Evolutionary conservation across 2,329 filamentous ascomycete genomes (phyloP), one percentile per base, ranked within the genome.

Genomic region (Calonectria honghensis): DNA sequence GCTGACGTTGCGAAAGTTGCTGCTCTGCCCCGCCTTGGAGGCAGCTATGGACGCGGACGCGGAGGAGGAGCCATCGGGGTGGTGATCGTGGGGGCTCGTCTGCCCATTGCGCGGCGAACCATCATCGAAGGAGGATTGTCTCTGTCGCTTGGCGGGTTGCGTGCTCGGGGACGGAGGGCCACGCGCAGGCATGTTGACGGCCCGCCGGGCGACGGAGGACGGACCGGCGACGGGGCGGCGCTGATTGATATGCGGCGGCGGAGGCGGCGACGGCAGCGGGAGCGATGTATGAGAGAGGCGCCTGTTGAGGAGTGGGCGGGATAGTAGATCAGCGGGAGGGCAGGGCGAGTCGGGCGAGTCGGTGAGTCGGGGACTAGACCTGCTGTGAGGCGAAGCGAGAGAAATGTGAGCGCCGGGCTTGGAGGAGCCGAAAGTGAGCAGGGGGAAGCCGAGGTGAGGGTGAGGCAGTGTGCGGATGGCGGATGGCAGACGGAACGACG

Each of bases 1-100:
- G 84, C 95, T 97, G 77, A 98, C 96, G 84, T 96, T 96, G 80
- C 94, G 93, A 82, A 96, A 96, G 78, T 89, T 93, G 84, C 89
- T 92, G 83, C 90, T 91, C 83, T 92, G 90, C 13, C 89, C 89
- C 18, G 87, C 84, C 80, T 90, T 91, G 66, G 82, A 82, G 65
- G 83, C 78, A 14, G 78, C 57, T 73, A 79, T 73, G 11, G 79
- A 73, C 10, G 65, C 48, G 48, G 83, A 80, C 41, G 82, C 75
- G 77, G 68, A 82, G 79, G 76, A 78, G 73, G 80, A 79, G 76
- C 84, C 81, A 70, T 85, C 86, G 70, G 77, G 68, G 20, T 81
- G 82, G 51, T 78, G 73, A 39, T 80, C 80, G 45, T 67, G 77
- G 37, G 79, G 79, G 59, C 80, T 81, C 57, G 77, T 65, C 59